These are phyloP conservation scores for Bifiguratus adelaidae DNA, from an alignment of 192 early-diverging fungal species.

Conservation along the genomic window DNA sequence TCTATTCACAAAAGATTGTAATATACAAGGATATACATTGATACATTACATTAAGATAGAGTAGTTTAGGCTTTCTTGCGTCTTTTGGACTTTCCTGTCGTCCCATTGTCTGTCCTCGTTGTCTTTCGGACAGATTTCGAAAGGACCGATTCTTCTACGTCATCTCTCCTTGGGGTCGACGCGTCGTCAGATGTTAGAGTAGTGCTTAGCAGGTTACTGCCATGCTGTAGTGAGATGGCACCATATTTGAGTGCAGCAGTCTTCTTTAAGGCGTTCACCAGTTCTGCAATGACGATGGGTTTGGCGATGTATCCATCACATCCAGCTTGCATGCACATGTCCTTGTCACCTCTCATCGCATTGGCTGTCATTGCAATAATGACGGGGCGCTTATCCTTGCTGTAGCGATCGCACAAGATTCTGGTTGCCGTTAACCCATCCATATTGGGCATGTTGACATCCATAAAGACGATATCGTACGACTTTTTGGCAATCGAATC, in stretches of 20 bases:
- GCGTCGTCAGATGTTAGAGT: no score
- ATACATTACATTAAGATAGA: no score
- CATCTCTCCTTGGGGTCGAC: no score
- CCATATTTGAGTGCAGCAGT: not conserved
- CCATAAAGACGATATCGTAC: conserved; percentile 29
- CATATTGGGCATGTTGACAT: conserved; percentile 38
- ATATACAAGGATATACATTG: no score
- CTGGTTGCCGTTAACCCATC: conserved; percentile 30
- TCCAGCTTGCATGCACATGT: conserved; percentile 10
- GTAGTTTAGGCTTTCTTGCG: no score
- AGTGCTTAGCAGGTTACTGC: no score
- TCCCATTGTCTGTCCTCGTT: no score
- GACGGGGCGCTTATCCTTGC: not conserved
- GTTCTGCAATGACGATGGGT: conserved; percentile 9
- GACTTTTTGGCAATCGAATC: conserved; percentile 4
- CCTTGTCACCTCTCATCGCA: conserved; percentile 11
- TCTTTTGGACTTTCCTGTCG: no score
- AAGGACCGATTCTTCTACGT: no score
- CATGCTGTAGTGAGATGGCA: no score
- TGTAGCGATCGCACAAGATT: conserved; percentile 13
- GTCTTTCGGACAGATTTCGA: no score
- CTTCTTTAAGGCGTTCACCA: not conserved
- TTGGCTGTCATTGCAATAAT: conserved; percentile 21
- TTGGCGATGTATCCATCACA: conserved; percentile 12
- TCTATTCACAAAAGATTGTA: no score